A percentile compares a stretch with the other conserved stretches of the same genome.
Conservation (phyloP, 768 basidiomycete species). For the Sutorius australiensis region DNA sequence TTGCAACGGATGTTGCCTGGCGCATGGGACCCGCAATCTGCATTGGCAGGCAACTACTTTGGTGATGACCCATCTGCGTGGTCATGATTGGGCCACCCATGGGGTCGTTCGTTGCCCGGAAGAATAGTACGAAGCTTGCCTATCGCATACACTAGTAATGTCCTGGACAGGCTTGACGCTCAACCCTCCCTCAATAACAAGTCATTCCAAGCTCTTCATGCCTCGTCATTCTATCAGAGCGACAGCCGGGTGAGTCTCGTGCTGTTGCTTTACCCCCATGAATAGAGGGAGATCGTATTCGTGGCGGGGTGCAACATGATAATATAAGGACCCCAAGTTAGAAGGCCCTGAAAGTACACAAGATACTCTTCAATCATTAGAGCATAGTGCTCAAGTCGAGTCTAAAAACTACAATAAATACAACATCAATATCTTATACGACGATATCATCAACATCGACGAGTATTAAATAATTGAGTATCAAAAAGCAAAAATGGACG, state of each 20-base stretch:
- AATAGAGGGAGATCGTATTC: not conserved
- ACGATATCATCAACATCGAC: conserved; percentile 5
- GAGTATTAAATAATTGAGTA: conserved; percentile 11
- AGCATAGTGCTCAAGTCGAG: not conserved
- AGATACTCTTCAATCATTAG: not conserved
- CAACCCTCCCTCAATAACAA: not conserved
- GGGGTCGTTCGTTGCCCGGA: not conserved
- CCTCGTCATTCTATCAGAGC: too few relatives aligned
- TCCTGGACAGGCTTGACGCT: not conserved
- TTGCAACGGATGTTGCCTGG: conserved; percentile 40
- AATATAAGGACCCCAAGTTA: too few relatives aligned
- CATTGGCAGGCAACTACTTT: conserved; percentile 64
- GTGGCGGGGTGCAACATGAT: too few relatives aligned
- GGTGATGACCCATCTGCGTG: conserved; percentile 50
- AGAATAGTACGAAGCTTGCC: not conserved
- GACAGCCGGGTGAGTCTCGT: not conserved
- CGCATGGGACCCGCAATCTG: conserved; percentile 42
- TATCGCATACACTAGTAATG: not conserved
- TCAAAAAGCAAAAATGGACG: not conserved
- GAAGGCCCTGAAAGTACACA: not conserved
- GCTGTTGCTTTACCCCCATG: not conserved
- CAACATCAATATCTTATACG: conserved; percentile 13
- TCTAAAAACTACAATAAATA: conserved; percentile 23
- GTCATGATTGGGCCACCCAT: not conserved
- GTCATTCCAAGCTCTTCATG: too few relatives aligned